Base-by-base conservation (phyloP, 169 alveolate species). In the Plasmodium ovale region DNA sequence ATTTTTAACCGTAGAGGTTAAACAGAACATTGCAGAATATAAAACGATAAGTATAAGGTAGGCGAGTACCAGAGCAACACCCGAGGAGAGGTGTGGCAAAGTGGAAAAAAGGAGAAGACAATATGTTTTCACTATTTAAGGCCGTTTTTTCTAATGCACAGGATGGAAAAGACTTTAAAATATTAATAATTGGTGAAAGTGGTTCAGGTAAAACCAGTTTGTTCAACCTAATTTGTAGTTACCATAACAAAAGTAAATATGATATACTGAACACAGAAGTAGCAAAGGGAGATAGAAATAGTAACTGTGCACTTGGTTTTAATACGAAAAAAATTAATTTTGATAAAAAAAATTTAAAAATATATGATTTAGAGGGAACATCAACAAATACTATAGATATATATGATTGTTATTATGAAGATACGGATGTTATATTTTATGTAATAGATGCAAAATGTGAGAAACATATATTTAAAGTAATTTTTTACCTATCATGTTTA, bases 381-480 rank as follows among this genome's bases (percentile, higher is more conserved):
- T 47, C 33, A 56, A 54, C 77, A 12, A 82, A 82, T 69, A 65
- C 90, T 10, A 82, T 39, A 82, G 31, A 65, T 16, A 82, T 82
- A 25, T 65, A 82, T 70, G 90, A 82, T 16, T 82, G 82, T 53
- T 82, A 82, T 82, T 82, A 82, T 82, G 72, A 82, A 21, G 90
- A 82, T 42, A 44, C 84, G 10, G 84, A 82, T 56, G 64, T 82
- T 14, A 82, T 82, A 31, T 82, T 82, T 82, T 82, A 82, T 27
- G 90, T 82, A 21, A 82, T 82, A 35, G 90, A 82, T 65, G 72
- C 90, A n/a, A 64, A 51, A 62, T 27, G 21, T 82, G 90, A 82
- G 47, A 51, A 37, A 9, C 79, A 82, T 59, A 82, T 82, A 29
- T 82, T 82, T 82, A 82, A 82, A 25, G 19, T 62, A 9, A 82